Evolutionary conservation across 2,329 filamentous ascomycete genomes (phyloP).

Genomic region (Colletotrichum godetiae): DNA sequence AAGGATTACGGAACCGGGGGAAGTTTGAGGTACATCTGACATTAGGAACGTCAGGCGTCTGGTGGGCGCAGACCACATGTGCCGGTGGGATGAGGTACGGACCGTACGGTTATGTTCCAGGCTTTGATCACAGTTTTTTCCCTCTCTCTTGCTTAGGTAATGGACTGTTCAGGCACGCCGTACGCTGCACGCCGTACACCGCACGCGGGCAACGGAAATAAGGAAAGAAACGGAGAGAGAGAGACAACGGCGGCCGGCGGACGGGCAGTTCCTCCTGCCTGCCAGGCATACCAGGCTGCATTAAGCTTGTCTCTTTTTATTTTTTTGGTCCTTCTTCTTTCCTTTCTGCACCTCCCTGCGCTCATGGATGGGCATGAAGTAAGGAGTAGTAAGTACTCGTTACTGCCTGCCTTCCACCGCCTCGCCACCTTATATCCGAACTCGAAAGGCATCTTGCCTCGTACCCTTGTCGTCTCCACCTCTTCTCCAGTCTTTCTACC

Average conservation of each 20-base stretch:
- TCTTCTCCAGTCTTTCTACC: background rate
- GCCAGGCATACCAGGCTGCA: background rate
- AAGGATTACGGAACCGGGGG: background rate
- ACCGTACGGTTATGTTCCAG: background rate
- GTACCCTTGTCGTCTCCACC: slow-evolving; percentile 10
- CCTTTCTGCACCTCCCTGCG: background rate
- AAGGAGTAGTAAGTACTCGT: background rate
- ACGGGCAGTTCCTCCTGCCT: background rate
- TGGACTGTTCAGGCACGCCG: background rate
- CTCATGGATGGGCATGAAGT: background rate
- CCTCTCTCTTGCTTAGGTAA: background rate
- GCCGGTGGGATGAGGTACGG: background rate
- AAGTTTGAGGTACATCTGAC: background rate
- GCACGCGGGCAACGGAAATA: background rate
- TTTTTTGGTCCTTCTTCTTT: background rate
- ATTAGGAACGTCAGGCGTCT: background rate
- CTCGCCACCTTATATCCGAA: slow-evolving; percentile 10
- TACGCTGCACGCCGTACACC: too few species aligned
- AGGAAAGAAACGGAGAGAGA: background rate
- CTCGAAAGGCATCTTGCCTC: slow-evolving; percentile 12
- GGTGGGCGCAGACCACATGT: background rate
- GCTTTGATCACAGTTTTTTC: background rate
- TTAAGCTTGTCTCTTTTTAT: background rate
- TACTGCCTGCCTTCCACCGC: slow-evolving; percentile 7
- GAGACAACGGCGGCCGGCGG: background rate